Conservation (phyloP, 1,139 yeast genomes). For the Debaryomyces subglobosus region DNA sequence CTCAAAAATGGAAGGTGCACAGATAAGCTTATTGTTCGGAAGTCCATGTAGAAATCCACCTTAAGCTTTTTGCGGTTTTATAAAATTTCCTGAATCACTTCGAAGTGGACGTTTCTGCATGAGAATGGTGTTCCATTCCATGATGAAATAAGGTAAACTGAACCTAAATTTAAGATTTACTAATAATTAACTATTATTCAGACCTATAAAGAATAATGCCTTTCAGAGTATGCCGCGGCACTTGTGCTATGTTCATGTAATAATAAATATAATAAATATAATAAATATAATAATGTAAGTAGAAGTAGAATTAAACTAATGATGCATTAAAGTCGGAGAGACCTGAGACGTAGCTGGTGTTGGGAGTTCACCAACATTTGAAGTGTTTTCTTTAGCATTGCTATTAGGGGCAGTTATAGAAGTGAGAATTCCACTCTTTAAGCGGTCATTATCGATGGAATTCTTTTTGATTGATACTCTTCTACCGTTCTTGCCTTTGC, state of each 20-base stretch:
- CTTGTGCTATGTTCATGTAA: not conserved
- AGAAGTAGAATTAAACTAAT: not conserved
- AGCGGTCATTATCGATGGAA: constrained; percentile 11
- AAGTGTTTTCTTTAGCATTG: not conserved
- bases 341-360: not conserved
- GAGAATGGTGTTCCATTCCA: too few species aligned
- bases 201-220: not conserved
- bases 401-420: not conserved
- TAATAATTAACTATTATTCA: not conserved
- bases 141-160: too few species aligned
- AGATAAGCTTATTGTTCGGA: not conserved
- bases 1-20: not conserved
- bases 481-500: constrained; percentile 51
- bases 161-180: not conserved
- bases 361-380: not conserved
- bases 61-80: not conserved
- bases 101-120: too few species aligned
- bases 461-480: constrained; percentile 43
- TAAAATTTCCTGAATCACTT: not conserved
- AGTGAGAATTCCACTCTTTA: not conserved
- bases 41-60: not conserved
- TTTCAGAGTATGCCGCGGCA: not conserved
- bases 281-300: not conserved
- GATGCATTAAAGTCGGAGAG: not conserved
- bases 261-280: not conserved